phyloP scores from a whole-genome alignment of 1,139 yeast species.

The Zygosaccharomyces sapae region DNA sequence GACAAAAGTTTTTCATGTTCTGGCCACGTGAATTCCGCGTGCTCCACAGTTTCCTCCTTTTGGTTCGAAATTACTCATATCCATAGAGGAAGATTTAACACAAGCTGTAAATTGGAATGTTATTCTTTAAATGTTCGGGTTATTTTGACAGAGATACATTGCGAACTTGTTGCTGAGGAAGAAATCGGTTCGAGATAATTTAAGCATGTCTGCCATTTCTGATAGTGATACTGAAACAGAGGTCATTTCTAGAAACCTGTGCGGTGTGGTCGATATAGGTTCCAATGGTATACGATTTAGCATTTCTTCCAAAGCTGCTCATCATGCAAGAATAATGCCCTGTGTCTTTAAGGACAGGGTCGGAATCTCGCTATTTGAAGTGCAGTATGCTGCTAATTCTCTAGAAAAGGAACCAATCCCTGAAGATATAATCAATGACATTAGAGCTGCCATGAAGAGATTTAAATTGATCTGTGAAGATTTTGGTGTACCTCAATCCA shows the following conservation, averaged over 20 bases:
- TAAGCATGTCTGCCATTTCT: conserved; percentile 33
- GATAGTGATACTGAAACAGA: conserved; percentile 45
- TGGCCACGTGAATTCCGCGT: neutral
- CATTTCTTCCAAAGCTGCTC: conserved; percentile 58
- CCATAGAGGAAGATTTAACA: neutral
- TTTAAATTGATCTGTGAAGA: conserved; percentile 62
- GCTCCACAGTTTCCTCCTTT: neutral
- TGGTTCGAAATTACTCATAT: neutral
- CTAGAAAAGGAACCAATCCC: conserved; percentile 50
- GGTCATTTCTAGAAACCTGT: conserved; percentile 49
- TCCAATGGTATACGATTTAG: conserved; percentile 65
- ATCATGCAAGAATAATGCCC: conserved; percentile 66
- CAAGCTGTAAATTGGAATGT: neutral
- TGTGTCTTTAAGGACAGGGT: conserved; percentile 66
- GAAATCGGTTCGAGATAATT: neutral
- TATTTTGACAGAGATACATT: neutral
- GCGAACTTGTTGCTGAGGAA: neutral
- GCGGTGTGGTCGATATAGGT: conserved; percentile 65
- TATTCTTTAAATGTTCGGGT: neutral
- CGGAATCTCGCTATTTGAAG: conserved; percentile 61
- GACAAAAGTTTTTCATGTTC: neutral
- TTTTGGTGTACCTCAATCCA: conserved; percentile 56
- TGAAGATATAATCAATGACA: conserved; percentile 49
- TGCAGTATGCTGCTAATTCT: conserved; percentile 43
- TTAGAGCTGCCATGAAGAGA: conserved; percentile 55